phyloP scores from a whole-genome alignment of 176 grass and related monocot genomes.

The Raddia distichophylla region DNA sequence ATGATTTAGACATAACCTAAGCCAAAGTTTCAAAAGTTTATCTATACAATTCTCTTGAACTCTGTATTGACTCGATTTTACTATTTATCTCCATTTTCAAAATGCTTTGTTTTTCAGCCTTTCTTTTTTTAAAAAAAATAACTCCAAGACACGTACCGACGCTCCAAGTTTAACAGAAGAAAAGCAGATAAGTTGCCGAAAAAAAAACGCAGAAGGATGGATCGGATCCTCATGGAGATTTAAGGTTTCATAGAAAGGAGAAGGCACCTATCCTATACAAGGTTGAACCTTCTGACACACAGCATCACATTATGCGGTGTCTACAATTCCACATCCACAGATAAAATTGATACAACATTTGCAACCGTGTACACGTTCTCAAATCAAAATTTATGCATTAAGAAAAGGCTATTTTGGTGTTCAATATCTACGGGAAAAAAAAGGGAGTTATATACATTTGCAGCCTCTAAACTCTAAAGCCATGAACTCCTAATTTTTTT shows the following conservation, averaged over 20 bases:
- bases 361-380: neutral
- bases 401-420: neutral
- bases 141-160: too few relatives aligned
- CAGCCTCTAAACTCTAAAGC: neutral
- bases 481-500: neutral
- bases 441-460: slow-evolving; percentile 22
- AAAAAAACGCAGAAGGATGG: too few relatives aligned
- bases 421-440: slow-evolving; percentile 1
- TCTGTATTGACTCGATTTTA: too few relatives aligned
- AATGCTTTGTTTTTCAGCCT: too few relatives aligned
- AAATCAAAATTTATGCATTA: slow-evolving; percentile 28
- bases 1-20: too few relatives aligned
- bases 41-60: too few relatives aligned
- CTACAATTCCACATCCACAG: neutral
- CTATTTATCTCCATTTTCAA: too few relatives aligned
- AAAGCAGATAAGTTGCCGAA: too few relatives aligned
- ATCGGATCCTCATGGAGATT: neutral
- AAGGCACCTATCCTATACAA: neutral
- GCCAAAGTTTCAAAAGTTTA: too few relatives aligned
- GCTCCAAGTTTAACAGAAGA: too few relatives aligned
- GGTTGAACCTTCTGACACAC: neutral
- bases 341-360: neutral
- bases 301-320: neutral
- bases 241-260: neutral
- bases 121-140: too few relatives aligned